Evolutionary conservation across 176 grass and related monocot species (phyloP).

Genomic region (Aechmea fasciata): DNA sequence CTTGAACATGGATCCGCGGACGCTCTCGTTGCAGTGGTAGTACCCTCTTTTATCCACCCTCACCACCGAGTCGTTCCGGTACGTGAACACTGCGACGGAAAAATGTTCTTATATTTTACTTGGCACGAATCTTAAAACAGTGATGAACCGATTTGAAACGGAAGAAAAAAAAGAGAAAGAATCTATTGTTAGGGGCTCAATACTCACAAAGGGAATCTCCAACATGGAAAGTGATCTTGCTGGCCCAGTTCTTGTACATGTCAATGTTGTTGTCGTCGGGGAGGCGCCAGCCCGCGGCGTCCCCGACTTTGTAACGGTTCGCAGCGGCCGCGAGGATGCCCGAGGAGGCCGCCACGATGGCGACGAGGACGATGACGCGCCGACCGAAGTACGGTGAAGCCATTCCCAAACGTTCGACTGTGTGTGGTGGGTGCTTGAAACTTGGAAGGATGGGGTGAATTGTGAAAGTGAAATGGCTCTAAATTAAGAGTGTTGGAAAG

Average conservation of each 20-base stretch:
- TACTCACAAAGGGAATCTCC: slow-evolving; percentile 48
- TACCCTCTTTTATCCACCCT: slow-evolving; percentile 45
- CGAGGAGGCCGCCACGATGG: background rate
- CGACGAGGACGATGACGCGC: background rate
- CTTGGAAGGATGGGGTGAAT: too few species aligned
- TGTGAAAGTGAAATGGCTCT: too few species aligned
- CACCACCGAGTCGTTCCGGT: slow-evolving; percentile 73
- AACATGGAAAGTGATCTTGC: slow-evolving; percentile 42
- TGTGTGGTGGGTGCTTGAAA: background rate
- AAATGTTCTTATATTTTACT: background rate
- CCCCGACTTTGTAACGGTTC: slow-evolving; percentile 50
- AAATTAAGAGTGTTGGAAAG: background rate
- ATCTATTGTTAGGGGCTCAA: background rate
- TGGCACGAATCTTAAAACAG: too few species aligned
- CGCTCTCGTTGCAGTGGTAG: slow-evolving; percentile 77
- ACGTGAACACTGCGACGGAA: slow-evolving; percentile 45
- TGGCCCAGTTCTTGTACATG: slow-evolving; percentile 53
- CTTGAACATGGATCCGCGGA: slow-evolving; percentile 4
- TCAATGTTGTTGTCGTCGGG: slow-evolving; percentile 33
- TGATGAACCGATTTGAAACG: background rate
- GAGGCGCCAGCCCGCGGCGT: slow-evolving; percentile 47
- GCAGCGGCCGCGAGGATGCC: background rate
- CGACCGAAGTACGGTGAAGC: background rate
- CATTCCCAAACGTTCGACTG: slow-evolving; percentile 6
- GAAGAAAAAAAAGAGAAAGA: background rate